Evolutionary conservation across 2,329 filamentous ascomycete species (phyloP), one percentile per base, ranked within the genome.

Genomic region (Paramyrothecium sp.): DNA sequence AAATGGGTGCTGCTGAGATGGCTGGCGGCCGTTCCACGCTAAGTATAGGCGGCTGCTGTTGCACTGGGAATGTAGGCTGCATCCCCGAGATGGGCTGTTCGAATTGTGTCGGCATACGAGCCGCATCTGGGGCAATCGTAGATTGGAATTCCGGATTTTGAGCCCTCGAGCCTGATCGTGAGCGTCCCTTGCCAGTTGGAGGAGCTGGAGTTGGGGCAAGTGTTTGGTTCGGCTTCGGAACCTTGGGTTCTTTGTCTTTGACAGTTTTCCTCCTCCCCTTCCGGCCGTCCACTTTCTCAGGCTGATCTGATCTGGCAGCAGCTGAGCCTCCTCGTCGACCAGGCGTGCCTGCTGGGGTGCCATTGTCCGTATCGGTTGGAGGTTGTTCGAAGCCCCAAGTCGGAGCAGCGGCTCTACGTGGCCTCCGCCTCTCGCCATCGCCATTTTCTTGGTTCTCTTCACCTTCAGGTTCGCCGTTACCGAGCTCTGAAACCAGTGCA

Each of bases 341-440:
- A 2, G 83, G 83, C 3, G 86, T 88, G n/a, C 81, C 81, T 11
- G 77, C 78, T 11, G 82, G 80, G 2, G 85, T 84, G 51, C 77
- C 74, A 48, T 76, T 78, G 64, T 91, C 89, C 17, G 82, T 82
- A 58, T 91, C 89, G 30, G 76, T 78, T 11, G 76, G 73, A 56
- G 67, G 78, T 65, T 72, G 88, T 65, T 91, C 89, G 57, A 81
- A 84, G 47, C 84, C 85, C 77, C 88, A 93, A 0, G 87, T 90
- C 3, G 90, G 90, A 12, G 90, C 90, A 19, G 84, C 84, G 21
- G 85, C 85, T 63, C 86, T 80, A 44, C 85, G 79, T n/a, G 85
- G 86, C 17, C 85, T 78, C 56, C 85, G 78, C 51, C 84, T 75
- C 65, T 88, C 84, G 33, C 82, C 83, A 58, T 83, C 86, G 38